These are phyloP conservation scores for Pelargonium australe DNA, from an alignment of 441 rosid genomes.

Conservation along the genomic window DNA sequence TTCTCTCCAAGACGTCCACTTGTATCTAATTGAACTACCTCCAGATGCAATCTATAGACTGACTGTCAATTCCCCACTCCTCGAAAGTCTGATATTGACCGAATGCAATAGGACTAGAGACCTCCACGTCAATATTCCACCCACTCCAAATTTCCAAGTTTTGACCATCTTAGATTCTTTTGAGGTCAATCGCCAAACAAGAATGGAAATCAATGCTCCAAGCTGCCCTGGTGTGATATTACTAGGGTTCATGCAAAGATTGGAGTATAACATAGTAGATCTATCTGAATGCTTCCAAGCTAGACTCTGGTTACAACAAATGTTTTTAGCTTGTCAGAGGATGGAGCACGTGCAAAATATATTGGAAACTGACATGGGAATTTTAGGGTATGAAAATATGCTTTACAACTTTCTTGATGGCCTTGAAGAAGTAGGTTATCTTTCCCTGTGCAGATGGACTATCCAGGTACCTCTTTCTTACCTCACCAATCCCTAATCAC, in stretches of 20 bases:
- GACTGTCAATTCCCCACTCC: constrained; percentile 6
- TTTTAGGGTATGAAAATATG: background rate
- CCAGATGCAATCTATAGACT: constrained; percentile 7
- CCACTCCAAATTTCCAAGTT: background rate
- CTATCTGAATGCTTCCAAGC: background rate
- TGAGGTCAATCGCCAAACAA: background rate
- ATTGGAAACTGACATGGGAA: background rate
- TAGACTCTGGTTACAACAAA: background rate
- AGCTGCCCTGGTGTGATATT: background rate
- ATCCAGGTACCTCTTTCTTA: constrained; percentile 6
- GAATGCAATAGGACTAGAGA: constrained; percentile 12
- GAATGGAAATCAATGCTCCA: constrained; percentile 11
- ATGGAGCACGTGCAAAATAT: background rate
- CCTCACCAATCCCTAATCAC: background rate
- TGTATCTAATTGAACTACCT: constrained; percentile 8
- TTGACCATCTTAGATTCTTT: background rate
- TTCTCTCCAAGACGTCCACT: constrained; percentile 6
- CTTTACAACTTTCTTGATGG: background rate
- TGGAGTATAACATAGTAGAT: background rate
- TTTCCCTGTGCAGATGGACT: constrained; percentile 2
- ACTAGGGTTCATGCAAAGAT: constrained; percentile 3
- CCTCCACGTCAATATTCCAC: constrained; percentile 1
- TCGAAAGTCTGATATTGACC: background rate
- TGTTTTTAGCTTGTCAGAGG: background rate
- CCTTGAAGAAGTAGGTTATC: background rate